These are phyloP conservation scores for Fragilariopsis cylindrus DNA, from an alignment of 108 stramenopile genomes.

Conservation along the genomic window DNA sequence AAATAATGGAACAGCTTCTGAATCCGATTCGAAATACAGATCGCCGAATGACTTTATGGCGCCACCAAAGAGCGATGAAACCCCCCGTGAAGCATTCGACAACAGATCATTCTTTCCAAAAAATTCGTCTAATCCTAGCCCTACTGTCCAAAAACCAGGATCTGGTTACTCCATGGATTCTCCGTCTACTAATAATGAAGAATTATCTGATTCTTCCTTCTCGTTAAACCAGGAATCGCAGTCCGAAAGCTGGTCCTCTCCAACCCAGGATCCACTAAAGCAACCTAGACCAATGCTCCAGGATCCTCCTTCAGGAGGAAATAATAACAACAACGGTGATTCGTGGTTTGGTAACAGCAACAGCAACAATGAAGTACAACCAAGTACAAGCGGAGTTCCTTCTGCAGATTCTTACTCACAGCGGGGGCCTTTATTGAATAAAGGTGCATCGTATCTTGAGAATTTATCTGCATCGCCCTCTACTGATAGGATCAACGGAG, in stretches of 20 bases:
- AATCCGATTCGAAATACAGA: neutral
- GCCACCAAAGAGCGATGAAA: too few relatives aligned
- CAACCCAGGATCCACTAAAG: neutral
- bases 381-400: neutral
- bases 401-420: neutral
- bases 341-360: neutral
- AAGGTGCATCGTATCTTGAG: slow-evolving; percentile 6
- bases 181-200: too few relatives aligned
- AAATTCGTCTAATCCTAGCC: too few relatives aligned
- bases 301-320: neutral
- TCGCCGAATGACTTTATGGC: too few relatives aligned
- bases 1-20: neutral
- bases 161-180: too few relatives aligned
- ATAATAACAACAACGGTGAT: neutral
- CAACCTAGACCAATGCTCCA: neutral
- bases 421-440: neutral
- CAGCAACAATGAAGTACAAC: neutral
- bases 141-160: too few relatives aligned
- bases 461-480: slow-evolving; percentile 14
- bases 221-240: too few relatives aligned
- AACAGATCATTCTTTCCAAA: too few relatives aligned
- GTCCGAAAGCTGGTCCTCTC: neutral
- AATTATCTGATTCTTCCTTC: too few relatives aligned
- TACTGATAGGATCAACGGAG: neutral
- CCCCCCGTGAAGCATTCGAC: too few relatives aligned